Base-by-base conservation (phyloP, 2,329 filamentous ascomycete species). In the Diplodia intermedia region DNA sequence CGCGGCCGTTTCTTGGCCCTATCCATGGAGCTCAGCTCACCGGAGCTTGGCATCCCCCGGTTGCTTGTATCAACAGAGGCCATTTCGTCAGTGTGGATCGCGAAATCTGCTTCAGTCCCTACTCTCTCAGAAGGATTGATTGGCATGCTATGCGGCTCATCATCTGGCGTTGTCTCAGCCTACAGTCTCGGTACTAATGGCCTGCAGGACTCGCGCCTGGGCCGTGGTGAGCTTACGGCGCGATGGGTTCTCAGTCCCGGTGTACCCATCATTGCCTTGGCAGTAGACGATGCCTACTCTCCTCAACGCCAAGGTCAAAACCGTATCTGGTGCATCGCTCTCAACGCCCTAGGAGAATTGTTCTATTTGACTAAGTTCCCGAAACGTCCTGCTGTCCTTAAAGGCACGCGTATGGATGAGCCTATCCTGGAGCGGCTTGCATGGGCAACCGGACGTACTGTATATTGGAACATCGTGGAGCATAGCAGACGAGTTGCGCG, bases 271-370 rank as follows among this genome's bases (percentile, higher is more conserved):
- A 86, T 97, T 66, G 87, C 89, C 1, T 88, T 99, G 69, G 88
- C 88, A 54, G 87, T 97, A 7, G 95, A 99, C 74, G 93, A 97
- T 33, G 88, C 88, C 65, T 95, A 93, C 78, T 94, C 86, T 60
- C 78, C 85, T 31, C 90, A 89, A 72, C 89, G 94, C 36, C 89
- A 90, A 75, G 82, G 86, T 4, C 83, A 89, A 61, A 86, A 88
- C 14, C 89, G 94, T 33, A 86, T 95, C 14, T 98, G 93, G 93
- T 93, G 92, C n/a, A 90, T 94, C 52, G 92, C 89, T n/a, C 80
- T 99, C 65, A 99, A 99, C 76, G 94, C 95, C 0, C 83, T 99
- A 9, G 95, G 95, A 1, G 95, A 99, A 77, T 83, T 97, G 0
- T 98, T 90, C 78, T 97, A 94, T 72, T 83, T 98, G 1, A 90